Conservation (phyloP, 371 early-diverging fungal species). For the Syncephalastrum contaminatum region DNA sequence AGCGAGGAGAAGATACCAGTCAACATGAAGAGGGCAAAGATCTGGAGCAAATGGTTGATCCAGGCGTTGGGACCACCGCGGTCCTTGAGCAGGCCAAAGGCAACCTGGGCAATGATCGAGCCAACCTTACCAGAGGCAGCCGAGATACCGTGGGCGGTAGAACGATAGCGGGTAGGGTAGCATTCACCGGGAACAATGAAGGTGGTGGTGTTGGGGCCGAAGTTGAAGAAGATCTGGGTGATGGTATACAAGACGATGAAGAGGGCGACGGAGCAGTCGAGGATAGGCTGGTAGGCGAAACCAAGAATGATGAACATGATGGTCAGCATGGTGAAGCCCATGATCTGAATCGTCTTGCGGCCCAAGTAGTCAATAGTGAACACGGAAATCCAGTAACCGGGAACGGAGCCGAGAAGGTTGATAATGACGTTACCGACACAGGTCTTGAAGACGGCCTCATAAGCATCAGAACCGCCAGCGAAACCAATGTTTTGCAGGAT, state of each 20-base stretch:
- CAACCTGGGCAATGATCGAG: conserved; percentile 77
- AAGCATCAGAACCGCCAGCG: conserved; percentile 48
- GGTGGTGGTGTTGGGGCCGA: conserved; percentile 86
- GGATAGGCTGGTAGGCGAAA: conserved; percentile 47
- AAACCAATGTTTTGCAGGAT: conserved; percentile 70
- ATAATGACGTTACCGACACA: conserved; percentile 80
- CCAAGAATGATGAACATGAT: conserved; percentile 45
- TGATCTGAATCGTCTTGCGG: conserved; percentile 79
- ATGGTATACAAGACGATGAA: conserved; percentile 76
- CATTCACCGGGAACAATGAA: conserved; percentile 80
- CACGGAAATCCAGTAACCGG: conserved; percentile 86
- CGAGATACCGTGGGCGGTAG: conserved; percentile 88
- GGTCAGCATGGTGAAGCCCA: conserved; percentile 62
- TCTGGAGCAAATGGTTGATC: conserved; percentile 66
- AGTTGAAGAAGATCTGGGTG: conserved; percentile 89
- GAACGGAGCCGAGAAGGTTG: conserved; percentile 78
- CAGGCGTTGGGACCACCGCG: conserved; percentile 64
- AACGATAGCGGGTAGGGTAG: conserved; percentile 85
- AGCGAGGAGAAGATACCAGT: conserved; percentile 65
- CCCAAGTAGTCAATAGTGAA: conserved; percentile 81
- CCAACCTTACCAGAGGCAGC: conserved; percentile 87
- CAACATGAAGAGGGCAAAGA: conserved; percentile 79
- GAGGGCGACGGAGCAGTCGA: conserved; percentile 48
- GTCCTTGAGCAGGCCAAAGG: conserved; percentile 72
- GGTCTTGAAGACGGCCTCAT: conserved; percentile 47